Evolutionary conservation across 352 stramenopile genomes (phyloP), one percentile per base, ranked within the genome.

Genomic region (Globisporangium megalacanthum): DNA sequence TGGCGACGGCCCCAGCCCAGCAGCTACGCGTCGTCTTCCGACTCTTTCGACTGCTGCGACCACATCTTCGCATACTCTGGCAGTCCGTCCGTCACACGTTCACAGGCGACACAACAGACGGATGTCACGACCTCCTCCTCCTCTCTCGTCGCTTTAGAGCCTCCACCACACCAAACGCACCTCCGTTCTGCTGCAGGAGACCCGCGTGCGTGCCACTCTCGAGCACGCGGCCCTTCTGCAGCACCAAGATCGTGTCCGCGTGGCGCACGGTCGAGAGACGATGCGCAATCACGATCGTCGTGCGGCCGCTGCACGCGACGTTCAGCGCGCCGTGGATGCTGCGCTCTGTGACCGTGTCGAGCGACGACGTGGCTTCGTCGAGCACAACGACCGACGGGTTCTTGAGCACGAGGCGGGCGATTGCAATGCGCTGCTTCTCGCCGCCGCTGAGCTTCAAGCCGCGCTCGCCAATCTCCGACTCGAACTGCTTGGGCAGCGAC

Each of bases 401-500:
- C 66, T 92, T 92, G 13, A 94, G 64, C 39, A 94, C 80, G 15
- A 88, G 56, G 2, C 83, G 82, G 9, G 83, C 83, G 51, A 94
- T 94, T 10, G 83, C 83, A 17, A 93, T 83, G 45, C 83, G 83
- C 58, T 93, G 83, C 65, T 93, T 93, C 69, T 93, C 79, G 0
- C 83, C 83, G 33, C 83, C 83, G 20, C 77, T 89, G 20, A 93
- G 62, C 63, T 93, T 90, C 37, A 92, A 68, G 3, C 83, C 83
- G 54, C 80, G 75, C 64, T 92, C 82, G 29, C 83, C 83, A 47
- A 93, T 85, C 59, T 88, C 66, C 8, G 96, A 97, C 29, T 99
- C 86, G 66, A 95, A 98, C 36, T 89, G 72, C 22, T 96, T 72
- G 2, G 88, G 86, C 37, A 99, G 69, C 31, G 77, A 86, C 62